A percentile compares a stretch with the other conserved stretches of the same genome.
Conservation (phyloP, 2,329 filamentous ascomycete genomes). For the Aspergillus terreus region DNA sequence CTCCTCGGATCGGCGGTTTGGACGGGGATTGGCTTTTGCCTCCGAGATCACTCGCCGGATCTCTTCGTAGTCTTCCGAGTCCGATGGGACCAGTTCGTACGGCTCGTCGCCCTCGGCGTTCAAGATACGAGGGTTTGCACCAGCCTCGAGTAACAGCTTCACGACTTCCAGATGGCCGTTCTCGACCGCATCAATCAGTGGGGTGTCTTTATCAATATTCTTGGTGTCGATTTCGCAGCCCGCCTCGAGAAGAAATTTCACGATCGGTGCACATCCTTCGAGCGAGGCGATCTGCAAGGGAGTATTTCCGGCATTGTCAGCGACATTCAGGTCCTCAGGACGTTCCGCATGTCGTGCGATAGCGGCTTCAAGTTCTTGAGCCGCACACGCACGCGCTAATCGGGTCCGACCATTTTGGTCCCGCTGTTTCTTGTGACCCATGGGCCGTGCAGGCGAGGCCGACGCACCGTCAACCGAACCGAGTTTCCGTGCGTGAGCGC, state of each 20-base stretch:
- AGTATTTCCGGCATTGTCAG: slow-evolving; percentile 94
- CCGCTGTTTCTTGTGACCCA: slow-evolving; percentile 72
- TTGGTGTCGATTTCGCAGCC: slow-evolving; percentile 81
- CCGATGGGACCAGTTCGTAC: slow-evolving; percentile 73
- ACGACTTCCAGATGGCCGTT: slow-evolving; percentile 91
- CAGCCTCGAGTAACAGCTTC: slow-evolving; percentile 74
- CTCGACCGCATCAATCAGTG: slow-evolving; percentile 91
- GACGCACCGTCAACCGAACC: slow-evolving; percentile 41
- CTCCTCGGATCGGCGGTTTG: slow-evolving; percentile 43
- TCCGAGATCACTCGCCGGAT: slow-evolving; percentile 69
- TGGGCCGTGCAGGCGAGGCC: slow-evolving; percentile 65
- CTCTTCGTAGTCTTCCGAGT: slow-evolving; percentile 72
- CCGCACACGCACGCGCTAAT: slow-evolving; percentile 83
- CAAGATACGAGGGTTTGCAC: slow-evolving; percentile 85
- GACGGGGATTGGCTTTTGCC: slow-evolving; percentile 55
- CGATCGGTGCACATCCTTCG: slow-evolving; percentile 80
- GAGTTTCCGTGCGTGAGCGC: slow-evolving; percentile 39
- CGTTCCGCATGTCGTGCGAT: slow-evolving; percentile 72
- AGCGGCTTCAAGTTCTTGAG: slow-evolving; percentile 75
- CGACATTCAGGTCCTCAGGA: slow-evolving; percentile 81
- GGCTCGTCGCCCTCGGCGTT: slow-evolving; percentile 93
- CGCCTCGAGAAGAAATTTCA: slow-evolving; percentile 78
- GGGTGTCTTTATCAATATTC: slow-evolving; percentile 80
- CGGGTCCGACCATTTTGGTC: slow-evolving; percentile 91
- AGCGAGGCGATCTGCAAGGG: slow-evolving; percentile 90